Conservation (phyloP, 352 stramenopile species). For the Globisporangium echinulatum region DNA sequence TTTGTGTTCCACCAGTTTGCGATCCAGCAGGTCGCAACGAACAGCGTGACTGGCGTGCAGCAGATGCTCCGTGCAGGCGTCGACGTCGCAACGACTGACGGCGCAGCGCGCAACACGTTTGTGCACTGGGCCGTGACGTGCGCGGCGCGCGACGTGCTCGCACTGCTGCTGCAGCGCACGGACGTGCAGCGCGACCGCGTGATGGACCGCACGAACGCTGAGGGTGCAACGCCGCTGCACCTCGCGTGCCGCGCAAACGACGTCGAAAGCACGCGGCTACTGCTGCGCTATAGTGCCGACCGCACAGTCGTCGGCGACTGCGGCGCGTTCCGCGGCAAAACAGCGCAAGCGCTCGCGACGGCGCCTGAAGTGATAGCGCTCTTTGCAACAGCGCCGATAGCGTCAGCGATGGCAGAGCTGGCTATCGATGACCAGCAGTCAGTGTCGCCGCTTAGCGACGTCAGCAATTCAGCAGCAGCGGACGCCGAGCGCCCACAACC, state of each 20-base stretch:
- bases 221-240: conserved; percentile 75
- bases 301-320: conserved; percentile 26
- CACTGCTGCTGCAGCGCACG: conserved; percentile 32
- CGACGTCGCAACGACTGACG: conserved; percentile 44
- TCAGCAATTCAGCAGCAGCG: background rate
- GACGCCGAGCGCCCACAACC: background rate
- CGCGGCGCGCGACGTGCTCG: conserved; percentile 48
- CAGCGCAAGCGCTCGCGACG: conserved; percentile 44
- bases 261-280: conserved; percentile 41
- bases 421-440: too few species aligned
- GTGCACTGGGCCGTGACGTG: conserved; percentile 79
- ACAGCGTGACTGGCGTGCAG: conserved; percentile 47
- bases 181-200: conserved; percentile 30
- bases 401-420: background rate
- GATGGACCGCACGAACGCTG: conserved; percentile 47
- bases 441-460: background rate
- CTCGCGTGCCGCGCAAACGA: conserved; percentile 55
- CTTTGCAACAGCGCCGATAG: conserved; percentile 14
- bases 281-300: conserved; percentile 44
- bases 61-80: conserved; percentile 60
- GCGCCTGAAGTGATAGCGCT: conserved; percentile 36
- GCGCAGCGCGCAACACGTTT: conserved; percentile 48
- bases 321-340: conserved; percentile 54
- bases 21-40: conserved; percentile 76
- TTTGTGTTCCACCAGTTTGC: conserved; percentile 84